These are phyloP conservation scores for Coemansia sp. DNA, from an alignment of 192 early-diverging fungal genomes.

Conservation along the genomic window DNA sequence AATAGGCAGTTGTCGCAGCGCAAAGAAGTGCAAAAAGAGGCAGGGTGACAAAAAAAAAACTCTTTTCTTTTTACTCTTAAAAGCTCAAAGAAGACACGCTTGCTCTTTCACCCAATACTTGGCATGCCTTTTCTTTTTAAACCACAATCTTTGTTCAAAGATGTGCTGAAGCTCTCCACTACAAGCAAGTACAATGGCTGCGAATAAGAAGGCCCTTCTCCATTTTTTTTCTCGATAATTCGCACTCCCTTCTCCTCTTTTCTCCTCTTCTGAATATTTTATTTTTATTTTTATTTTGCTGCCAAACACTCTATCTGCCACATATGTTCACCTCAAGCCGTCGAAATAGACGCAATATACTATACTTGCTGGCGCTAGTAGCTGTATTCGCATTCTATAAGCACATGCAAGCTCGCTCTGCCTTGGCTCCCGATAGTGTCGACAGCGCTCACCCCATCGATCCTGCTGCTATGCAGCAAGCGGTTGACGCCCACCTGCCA, in stretches of 20 bases:
- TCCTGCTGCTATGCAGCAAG: neutral
- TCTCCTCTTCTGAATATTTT: neutral
- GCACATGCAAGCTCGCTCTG: neutral
- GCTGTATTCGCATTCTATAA: neutral
- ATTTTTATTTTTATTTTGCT: constrained; percentile 2
- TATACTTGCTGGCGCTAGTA: constrained; percentile 2
- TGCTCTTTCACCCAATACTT: neutral
- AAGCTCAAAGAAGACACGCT: neutral
- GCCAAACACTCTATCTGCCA: neutral
- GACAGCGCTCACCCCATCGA: neutral
- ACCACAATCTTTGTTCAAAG: neutral
- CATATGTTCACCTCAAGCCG: neutral
- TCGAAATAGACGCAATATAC: constrained; percentile 1
- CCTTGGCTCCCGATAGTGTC: neutral
- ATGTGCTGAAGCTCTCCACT: neutral
- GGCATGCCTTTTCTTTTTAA: neutral
- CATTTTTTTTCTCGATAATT: neutral
- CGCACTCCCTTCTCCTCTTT: neutral
- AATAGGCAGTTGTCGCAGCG: no score
- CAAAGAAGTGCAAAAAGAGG: no score
- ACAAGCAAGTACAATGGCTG: neutral
- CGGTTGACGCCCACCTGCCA: neutral
- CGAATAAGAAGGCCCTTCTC: neutral
- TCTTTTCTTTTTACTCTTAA: neutral
- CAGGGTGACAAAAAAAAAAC: no score